Evolutionary conservation across 768 basidiomycete genomes (phyloP).

Genomic region (Leccinum rimulosum): DNA sequence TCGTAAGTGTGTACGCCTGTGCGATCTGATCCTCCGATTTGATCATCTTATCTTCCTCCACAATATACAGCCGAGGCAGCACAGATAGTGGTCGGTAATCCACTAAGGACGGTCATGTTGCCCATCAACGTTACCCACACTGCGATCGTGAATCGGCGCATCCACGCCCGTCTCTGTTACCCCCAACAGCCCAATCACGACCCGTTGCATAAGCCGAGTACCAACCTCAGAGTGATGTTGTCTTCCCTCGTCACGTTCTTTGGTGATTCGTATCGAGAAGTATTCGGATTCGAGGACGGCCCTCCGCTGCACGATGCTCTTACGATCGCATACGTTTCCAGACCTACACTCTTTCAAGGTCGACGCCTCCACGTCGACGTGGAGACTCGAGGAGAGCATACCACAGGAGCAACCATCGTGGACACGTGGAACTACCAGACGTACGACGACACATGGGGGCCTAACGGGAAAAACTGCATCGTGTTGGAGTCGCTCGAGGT

Average conservation of each 20-base stretch:
- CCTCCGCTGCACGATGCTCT: conserved; percentile 88
- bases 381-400: conserved; percentile 66
- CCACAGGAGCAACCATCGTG: conserved; percentile 76
- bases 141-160: conserved; percentile 62
- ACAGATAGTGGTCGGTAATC: conserved; percentile 74
- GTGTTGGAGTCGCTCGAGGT: conserved; percentile 72
- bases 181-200: conserved; percentile 31
- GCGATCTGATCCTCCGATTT: neutral
- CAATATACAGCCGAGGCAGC: conserved; percentile 65
- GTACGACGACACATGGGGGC: conserved; percentile 70
- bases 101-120: conserved; percentile 71
- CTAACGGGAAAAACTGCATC: conserved; percentile 69
- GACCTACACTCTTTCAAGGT: conserved; percentile 61
- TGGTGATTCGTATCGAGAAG: conserved; percentile 64
- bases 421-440: conserved; percentile 66
- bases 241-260: conserved; percentile 77
- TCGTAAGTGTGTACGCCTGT: conserved; percentile 49
- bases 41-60: neutral
- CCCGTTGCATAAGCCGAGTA: conserved; percentile 22
- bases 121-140: conserved; percentile 89
- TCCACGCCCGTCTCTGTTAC: conserved; percentile 55
- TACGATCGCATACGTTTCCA: conserved; percentile 72
- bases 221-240: conserved; percentile 64
- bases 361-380: conserved; percentile 77
- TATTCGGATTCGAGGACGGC: conserved; percentile 80